phyloP scores from a whole-genome alignment of 2,329 filamentous ascomycete species.

The Coniochaeta sp. region DNA sequence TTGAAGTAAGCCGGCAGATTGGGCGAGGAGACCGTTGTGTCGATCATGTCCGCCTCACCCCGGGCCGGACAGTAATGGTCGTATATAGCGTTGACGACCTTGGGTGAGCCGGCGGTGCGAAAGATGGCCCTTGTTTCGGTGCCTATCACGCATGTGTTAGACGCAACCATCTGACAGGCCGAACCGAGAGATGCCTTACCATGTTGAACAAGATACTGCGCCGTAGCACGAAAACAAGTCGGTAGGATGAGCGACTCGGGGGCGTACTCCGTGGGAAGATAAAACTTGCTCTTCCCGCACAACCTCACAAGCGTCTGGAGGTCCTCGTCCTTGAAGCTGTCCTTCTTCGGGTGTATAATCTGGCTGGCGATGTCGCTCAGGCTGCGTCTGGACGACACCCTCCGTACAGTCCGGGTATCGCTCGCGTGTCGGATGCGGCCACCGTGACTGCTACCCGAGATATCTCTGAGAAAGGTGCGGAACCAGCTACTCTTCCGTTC shows the following conservation, averaged over 20 bases:
- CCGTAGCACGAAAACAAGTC: conserved; percentile 59
- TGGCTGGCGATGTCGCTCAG: conserved; percentile 47
- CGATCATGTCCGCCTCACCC: conserved; percentile 39
- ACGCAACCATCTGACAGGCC: no score
- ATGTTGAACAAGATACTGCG: conserved; percentile 56
- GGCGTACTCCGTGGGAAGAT: conserved; percentile 52
- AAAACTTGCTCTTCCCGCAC: conserved; percentile 55
- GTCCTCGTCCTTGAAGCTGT: conserved; percentile 40
- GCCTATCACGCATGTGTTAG: no score
- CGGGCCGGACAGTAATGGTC: conserved; percentile 51
- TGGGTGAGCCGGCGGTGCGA: conserved; percentile 52
- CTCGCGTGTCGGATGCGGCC: conserved; percentile 16
- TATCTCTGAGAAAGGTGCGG: conserved; percentile 22
- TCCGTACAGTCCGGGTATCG: conserved; percentile 16
- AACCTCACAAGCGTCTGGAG: conserved; percentile 54
- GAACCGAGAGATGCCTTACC: conserved; percentile 27
- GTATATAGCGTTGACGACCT: conserved; percentile 50
- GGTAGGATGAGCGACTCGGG: conserved; percentile 52
- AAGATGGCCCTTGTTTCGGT: conserved; percentile 52
- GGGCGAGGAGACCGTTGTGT: conserved; percentile 51
- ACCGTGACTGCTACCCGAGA: conserved; percentile 17
- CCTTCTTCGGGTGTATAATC: conserved; percentile 35
- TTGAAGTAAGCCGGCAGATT: conserved; percentile 55
- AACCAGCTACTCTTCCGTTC: conserved; percentile 20
- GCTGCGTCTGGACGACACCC: conserved; percentile 40